Base-by-base conservation (phyloP, 1,139 yeast genomes). In the Candida sp. region DNA sequence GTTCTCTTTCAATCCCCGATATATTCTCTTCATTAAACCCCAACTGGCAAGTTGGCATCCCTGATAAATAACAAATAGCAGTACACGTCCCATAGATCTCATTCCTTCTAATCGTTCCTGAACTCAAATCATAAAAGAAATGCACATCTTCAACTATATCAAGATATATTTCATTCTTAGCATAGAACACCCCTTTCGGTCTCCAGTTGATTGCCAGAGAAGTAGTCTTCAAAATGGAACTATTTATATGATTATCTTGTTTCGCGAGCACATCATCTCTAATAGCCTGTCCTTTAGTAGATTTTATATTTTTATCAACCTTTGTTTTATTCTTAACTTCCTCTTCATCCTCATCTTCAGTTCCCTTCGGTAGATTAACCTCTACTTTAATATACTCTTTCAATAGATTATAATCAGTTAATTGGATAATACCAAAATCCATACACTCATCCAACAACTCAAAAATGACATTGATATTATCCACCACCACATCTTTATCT, bases 151-250 rank as follows among this genome's bases (percentile, higher is more conserved):
- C 79, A 25, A 70, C 58, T 35, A 73, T 56, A 50, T 73, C 79
- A 22, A 73, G 62, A 49, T 66, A 73, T 7, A 73, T 71, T 51
- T 73, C 79, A 54, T 73, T 73, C 43, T 73, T 73, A 19, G 75
- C 63, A 50, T 73, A 73, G 45, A 66, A 72, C 2, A 73, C 73
- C 11, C 79, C 79, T 51, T 73, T 73, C 7, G 77, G 77, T 42
- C 79, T 53, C 79, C 79, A 73, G 51, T 66, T 71, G 21, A 73
- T 68, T 0, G 74, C 62, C 66, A 67, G 73, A 2, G 71, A 63
- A 22, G 69, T 64, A 0, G 77, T 70, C 34, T 77, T 68, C 53
- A 58, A 68, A 11, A 86, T 77, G 15, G 87, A 78, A 39, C 87
- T 79, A 55, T 86, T 85, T 47, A 84, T 70, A 30, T 56, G 49